Base-by-base conservation (phyloP, 108 stramenopile species). In the Nitzschia palea region DNA sequence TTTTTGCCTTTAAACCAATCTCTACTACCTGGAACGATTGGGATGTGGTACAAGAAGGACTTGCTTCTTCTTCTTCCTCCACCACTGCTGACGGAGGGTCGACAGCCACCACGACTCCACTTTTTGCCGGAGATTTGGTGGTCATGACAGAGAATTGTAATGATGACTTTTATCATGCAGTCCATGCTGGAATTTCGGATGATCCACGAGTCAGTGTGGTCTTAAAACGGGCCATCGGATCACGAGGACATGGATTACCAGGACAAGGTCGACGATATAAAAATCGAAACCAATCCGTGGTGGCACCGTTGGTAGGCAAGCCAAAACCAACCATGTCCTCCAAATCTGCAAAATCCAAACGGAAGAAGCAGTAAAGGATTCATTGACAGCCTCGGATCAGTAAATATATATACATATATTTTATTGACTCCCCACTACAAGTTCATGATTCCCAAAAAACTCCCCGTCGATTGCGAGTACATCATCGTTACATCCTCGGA, bases 131-230 rank as follows among this genome's bases (percentile, higher is more conserved):
- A 29, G 87, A 88, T 76, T 70, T 85, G 33, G 87, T 88, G 18
- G 53, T 74, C 25, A 88, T 88, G 87, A 65, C 57, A n/a, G 81
- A 79, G 8, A 37, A 17, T 17, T 88, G 87, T 62, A 88, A 88
- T 63, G 87, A 88, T 73, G 58, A 79, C 22, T 88, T 88, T 60
- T 83, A 88, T 63, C 87, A 88, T 62, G 87, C 87, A 1, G 87
- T 88, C 4, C 82, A 83, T 79, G 54, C 71, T 31, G 57, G 52
- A 31, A 72, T 70, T 32, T 62, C 53, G n/a, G 52, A 52, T 37
- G 47, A 51, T 6, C 80, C 23, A 62, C 69, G 87, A 28, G 80
- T 88, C 3, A 84, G 83, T 53, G 50, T 88, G 51, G 87, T 88
- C 2, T 79, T 88, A 2, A 88, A 88, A 58, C 77, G 82, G 48